A percentile compares a stretch with the other conserved stretches of the same genome.
Conservation (phyloP, 305 asterid genomes). For the Fraxinus ornus region DNA sequence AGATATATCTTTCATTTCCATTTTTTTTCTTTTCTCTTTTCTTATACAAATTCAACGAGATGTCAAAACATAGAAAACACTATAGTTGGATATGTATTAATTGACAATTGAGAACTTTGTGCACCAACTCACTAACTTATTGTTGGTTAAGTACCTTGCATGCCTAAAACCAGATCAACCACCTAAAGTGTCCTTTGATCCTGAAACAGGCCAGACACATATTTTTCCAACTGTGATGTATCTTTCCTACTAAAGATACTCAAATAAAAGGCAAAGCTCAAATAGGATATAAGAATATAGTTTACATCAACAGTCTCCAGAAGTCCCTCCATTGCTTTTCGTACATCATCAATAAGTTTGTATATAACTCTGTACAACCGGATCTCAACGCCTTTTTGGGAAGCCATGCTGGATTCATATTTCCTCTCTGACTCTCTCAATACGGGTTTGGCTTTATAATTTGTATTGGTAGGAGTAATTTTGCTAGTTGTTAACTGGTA, state of each 20-base stretch:
- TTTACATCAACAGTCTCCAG: conserved; percentile 87
- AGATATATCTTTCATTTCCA: not conserved
- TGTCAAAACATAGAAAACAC: not conserved
- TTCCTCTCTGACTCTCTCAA: too few relatives aligned
- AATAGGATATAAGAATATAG: conserved; percentile 5
- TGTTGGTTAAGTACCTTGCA: not conserved
- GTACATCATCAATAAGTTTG: conserved; percentile 88
- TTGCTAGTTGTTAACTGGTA: too few relatives aligned
- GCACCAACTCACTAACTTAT: not conserved
- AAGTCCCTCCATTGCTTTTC: conserved; percentile 97
- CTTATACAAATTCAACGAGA: not conserved
- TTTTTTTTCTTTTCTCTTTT: not conserved
- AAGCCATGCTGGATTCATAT: too few relatives aligned
- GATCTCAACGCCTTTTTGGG: conserved; percentile 61
- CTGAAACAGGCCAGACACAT: not conserved
- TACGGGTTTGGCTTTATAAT: too few relatives aligned
- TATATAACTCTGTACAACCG: conserved; percentile 80
- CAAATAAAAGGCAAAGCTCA: not conserved
- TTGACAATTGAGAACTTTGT: not conserved
- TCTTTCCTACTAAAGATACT: not conserved
- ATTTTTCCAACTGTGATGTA: not conserved
- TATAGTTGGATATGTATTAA: not conserved
- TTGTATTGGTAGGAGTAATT: too few relatives aligned
- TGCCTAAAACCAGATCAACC: not conserved
- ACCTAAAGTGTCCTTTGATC: not conserved